Percentiles rank a stretch among this genome's conserved stretches.
These are phyloP conservation scores for Cladosporium halotolerans DNA, from an alignment of 2,329 filamentous ascomycete species.

Conservation along the genomic window DNA sequence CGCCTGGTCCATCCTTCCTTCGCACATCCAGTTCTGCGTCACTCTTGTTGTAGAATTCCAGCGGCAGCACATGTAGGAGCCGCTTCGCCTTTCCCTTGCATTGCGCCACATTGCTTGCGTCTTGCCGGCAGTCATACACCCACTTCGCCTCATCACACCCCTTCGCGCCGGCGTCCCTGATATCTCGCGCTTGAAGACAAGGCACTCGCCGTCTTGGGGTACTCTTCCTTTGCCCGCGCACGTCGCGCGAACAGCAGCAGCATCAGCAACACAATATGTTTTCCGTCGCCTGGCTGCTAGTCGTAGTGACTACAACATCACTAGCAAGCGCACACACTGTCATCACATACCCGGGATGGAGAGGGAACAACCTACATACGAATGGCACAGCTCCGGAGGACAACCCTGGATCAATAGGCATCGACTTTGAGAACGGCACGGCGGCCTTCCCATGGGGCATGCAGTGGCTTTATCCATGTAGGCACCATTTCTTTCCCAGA, in stretches of 20 bases:
- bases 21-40: neutral
- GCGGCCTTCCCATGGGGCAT: conserved; percentile 72
- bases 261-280: neutral
- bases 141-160: neutral
- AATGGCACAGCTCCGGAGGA: conserved; percentile 51
- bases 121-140: too few relatives aligned
- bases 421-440: conserved; percentile 40
- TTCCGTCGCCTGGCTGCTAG: neutral
- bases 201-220: neutral
- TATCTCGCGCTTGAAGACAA: neutral
- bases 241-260: neutral
- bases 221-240: neutral
- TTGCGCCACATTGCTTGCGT: neutral
- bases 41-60: neutral
- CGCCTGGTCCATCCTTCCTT: neutral
- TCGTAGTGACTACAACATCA: neutral
- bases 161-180: too few relatives aligned
- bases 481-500: conserved; percentile 32
- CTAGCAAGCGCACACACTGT: conserved; percentile 63
- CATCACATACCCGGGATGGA: conserved; percentile 78
- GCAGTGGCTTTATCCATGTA: conserved; percentile 95
- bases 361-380: conserved; percentile 77
- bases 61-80: neutral
- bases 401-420: conserved; percentile 40
- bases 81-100: neutral